Evolutionary conservation across 331 rosid genomes (phyloP).

Genomic region (Rosa hybrid): DNA sequence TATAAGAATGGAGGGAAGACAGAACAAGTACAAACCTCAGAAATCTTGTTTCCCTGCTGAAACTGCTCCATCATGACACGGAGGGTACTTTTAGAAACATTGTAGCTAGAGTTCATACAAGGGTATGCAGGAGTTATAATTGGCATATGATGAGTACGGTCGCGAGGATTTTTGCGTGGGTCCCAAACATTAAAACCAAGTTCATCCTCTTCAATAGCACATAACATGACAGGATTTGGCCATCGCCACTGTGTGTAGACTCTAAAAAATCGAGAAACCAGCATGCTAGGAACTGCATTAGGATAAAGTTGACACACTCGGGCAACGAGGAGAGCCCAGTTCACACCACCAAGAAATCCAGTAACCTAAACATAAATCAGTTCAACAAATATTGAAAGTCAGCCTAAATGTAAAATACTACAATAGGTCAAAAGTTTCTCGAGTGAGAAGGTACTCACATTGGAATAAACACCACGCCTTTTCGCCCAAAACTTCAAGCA

Average conservation of each 20-base stretch:
- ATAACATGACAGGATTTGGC: constrained; percentile 98
- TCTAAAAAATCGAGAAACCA: constrained; percentile 89
- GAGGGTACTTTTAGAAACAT: constrained; percentile 89
- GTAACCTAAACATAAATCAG: constrained; percentile 53
- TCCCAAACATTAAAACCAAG: constrained; percentile 83
- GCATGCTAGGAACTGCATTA: constrained; percentile 91
- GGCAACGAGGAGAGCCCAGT: constrained; percentile 96
- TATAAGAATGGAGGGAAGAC: not conserved
- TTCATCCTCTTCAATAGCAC: constrained; percentile 82
- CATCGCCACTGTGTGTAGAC: constrained; percentile 97
- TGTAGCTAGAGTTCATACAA: constrained; percentile 97
- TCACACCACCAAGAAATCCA: constrained; percentile 97
- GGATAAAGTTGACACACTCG: constrained; percentile 95
- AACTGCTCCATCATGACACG: constrained; percentile 95
- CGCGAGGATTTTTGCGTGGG: constrained; percentile 83
- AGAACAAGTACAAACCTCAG: constrained; percentile 53
- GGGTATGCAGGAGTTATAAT: constrained; percentile 97
- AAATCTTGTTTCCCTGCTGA: constrained; percentile 57
- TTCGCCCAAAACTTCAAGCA: constrained; percentile 97
- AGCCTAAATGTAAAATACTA: not conserved
- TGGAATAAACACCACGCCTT: constrained; percentile 92
- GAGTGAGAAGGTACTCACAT: constrained; percentile 51
- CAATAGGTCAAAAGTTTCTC: not conserved
- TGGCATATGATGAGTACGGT: constrained; percentile 86
- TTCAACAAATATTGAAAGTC: constrained; percentile 18